These are phyloP conservation scores for Rhododendron williamsianum DNA, from an alignment of 148 eudicot genomes.

Conservation along the genomic window DNA sequence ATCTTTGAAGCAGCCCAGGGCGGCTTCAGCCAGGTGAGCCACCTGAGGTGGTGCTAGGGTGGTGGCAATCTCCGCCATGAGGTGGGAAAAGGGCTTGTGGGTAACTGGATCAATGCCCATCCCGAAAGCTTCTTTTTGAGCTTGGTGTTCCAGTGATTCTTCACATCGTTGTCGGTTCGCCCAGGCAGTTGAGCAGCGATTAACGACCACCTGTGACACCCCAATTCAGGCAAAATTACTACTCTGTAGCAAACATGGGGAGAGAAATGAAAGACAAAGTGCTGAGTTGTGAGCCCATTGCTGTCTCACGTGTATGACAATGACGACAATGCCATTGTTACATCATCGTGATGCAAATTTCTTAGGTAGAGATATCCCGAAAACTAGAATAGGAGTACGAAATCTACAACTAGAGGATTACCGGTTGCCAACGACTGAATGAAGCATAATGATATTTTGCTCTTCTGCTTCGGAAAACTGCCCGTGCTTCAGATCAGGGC, in stretches of 20 bases:
- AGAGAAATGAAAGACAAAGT: background rate
- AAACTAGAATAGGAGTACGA: background rate
- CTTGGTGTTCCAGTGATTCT: slow-evolving; percentile 97
- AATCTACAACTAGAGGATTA: slow-evolving; percentile 9
- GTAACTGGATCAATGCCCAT: slow-evolving; percentile 98
- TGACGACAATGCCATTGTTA: background rate
- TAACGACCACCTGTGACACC: slow-evolving; percentile 63
- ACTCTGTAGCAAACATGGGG: background rate
- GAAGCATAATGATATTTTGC: slow-evolving; percentile 79
- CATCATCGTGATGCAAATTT: background rate
- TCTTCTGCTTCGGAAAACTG: slow-evolving; percentile 81
- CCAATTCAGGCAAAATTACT: background rate
- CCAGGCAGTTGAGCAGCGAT: slow-evolving; percentile 95
- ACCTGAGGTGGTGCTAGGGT: slow-evolving; percentile 84
- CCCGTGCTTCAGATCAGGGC: slow-evolving; percentile 91
- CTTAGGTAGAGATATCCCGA: background rate
- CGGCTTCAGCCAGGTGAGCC: slow-evolving; percentile 88
- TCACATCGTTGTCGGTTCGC: slow-evolving; percentile 90
- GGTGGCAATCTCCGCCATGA: slow-evolving; percentile 82
- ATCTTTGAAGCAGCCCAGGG: slow-evolving; percentile 93
- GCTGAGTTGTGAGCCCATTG: background rate
- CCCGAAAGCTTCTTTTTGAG: slow-evolving; percentile 85
- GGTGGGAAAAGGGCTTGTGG: slow-evolving; percentile 96
- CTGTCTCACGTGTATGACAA: background rate
- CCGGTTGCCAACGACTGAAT: slow-evolving; percentile 92